Base-by-base conservation (phyloP, 306 rosid genomes). In the Arachis stenosperma region DNA sequence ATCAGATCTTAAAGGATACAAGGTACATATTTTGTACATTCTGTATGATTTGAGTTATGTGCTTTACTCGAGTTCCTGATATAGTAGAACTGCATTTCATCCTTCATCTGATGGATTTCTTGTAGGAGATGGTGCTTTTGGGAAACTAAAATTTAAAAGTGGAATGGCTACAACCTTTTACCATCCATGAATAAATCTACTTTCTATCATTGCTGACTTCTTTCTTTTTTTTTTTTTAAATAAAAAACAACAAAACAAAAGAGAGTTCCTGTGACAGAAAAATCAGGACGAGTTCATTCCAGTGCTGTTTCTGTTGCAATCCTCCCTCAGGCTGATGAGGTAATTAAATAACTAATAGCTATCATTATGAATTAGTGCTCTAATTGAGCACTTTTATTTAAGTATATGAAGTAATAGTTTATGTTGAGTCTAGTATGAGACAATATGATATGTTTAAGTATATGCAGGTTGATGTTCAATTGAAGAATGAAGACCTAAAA, bases 241-340 rank as follows among this genome's bases (percentile, higher is more conserved):
- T 3, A 33, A 33, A 33, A 43, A 43, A 2, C 17, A 17, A 17
- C 17, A 17, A 8, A 47, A 47, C 8, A 54, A 70, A 84, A 93
- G 98, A 84, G 97, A 67, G 93, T 90, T 79, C 98, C 97, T 54
- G 90, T 90, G 71, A 93, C 98, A 50, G 98, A 93, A 82, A 93
- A 90, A 79, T 77, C 81, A 44, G 98, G 97, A 75, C 98, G 98
- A 13, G 84, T 90, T 75, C 97, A 90, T 81, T 90, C 98, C 50
- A 93, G 98, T 89, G 97, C 98, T 74, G 81, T 93, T 73, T 90
- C 98, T 82, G 97, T 93, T 69, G 98, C 97, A 63, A 90, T 89
- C 76, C 98, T 93, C 71, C 96, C 98, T 74, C 96, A 93, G 78
- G 96, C 97, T 65, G 96, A 93, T 84, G 93, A 86, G 89, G 97